phyloP scores from a whole-genome alignment of 139 green algal species.

The Chlamydomonas eustigma region DNA sequence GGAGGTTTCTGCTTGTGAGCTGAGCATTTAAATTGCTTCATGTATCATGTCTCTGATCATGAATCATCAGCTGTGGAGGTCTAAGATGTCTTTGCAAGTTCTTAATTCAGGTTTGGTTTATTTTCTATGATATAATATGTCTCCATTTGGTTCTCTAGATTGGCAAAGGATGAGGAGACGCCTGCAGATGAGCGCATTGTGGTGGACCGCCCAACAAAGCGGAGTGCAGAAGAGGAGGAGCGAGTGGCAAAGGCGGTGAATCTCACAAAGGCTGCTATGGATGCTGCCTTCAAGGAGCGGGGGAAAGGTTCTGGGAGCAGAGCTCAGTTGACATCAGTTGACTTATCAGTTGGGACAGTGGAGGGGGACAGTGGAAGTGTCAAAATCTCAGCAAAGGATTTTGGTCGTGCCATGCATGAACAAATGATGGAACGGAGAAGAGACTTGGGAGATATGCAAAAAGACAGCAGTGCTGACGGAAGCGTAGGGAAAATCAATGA shows the following conservation, averaged over 20 bases:
- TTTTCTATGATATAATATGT: too few relatives aligned
- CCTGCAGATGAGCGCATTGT: conserved; percentile 23
- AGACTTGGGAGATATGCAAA: conserved; percentile 18
- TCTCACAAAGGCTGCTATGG: neutral
- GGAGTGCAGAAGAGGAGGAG: neutral
- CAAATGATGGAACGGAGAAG: conserved; percentile 16
- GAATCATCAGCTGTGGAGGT: too few relatives aligned
- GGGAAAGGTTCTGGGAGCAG: too few relatives aligned
- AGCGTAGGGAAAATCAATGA: neutral
- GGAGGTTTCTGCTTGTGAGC: too few relatives aligned
- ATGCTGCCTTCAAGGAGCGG: conserved; percentile 12
- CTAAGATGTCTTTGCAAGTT: too few relatives aligned
- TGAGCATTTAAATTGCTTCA: too few relatives aligned
- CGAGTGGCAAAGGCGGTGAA: neutral
- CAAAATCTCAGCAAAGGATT: conserved; percentile 12
- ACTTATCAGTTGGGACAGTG: too few relatives aligned
- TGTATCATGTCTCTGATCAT: too few relatives aligned
- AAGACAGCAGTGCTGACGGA: too few relatives aligned
- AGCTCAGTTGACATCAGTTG: too few relatives aligned
- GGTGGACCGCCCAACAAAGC: neutral
- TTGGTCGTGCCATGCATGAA: conserved; percentile 36
- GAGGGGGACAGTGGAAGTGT: neutral
- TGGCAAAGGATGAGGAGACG: conserved; percentile 33
- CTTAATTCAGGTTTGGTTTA: too few relatives aligned
- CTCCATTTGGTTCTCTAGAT: conserved; percentile 20